phyloP scores from a whole-genome alignment of 1,284 basidiomycete genomes.

The Rhodotorula sp. region DNA sequence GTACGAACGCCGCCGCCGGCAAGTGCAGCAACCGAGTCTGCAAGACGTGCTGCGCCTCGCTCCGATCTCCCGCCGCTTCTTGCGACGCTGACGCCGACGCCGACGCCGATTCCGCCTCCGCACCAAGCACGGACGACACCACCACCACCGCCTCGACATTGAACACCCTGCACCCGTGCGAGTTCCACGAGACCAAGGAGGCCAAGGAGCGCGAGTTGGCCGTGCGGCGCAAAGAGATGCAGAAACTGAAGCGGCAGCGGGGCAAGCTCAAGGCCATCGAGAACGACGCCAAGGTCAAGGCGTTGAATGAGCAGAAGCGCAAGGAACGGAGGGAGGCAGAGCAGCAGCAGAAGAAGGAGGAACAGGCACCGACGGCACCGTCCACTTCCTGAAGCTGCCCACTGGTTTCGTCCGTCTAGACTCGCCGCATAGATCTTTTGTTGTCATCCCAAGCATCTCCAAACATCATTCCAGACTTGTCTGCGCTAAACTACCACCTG shows the following conservation, averaged over 20 bases:
- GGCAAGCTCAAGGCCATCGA: conserved; percentile 41
- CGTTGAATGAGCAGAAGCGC: conserved; percentile 26
- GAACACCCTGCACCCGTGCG: neutral
- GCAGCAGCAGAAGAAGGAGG: conserved; percentile 23
- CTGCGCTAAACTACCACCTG: neutral
- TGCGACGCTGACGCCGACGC: too few relatives aligned
- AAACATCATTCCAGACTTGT: conserved; percentile 5
- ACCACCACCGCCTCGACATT: neutral
- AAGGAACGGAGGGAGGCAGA: conserved; percentile 17
- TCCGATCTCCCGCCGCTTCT: neutral
- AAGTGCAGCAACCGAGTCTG: conserved; percentile 63
- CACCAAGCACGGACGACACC: conserved; percentile 55
- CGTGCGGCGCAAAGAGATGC: conserved; percentile 48
- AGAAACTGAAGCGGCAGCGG: conserved; percentile 44
- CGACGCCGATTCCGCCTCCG: neutral
- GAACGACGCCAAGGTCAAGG: conserved; percentile 33
- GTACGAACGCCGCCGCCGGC: conserved; percentile 5
- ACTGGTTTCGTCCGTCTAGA: neutral
- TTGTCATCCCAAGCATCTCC: neutral
- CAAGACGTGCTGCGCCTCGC: neutral
- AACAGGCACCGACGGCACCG: neutral
- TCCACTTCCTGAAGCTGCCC: neutral
- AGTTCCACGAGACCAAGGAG: conserved; percentile 27
- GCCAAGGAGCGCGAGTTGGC: conserved; percentile 49
- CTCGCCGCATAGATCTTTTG: too few relatives aligned